Conservation (phyloP, 768 basidiomycete genomes). For the Tulasnella sp. region DNA sequence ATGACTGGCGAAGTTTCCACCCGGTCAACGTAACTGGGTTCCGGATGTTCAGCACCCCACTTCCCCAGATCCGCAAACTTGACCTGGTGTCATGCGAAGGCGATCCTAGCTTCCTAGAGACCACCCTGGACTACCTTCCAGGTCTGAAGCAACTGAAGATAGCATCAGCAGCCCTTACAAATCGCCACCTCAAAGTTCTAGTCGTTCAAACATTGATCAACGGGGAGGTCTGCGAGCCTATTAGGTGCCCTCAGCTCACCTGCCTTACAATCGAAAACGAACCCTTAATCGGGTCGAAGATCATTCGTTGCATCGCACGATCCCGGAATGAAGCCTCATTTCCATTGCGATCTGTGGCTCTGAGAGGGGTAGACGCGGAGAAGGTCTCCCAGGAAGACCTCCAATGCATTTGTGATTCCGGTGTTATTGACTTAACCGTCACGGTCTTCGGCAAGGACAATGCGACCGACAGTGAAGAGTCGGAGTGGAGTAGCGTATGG, state of each 20-base stretch:
- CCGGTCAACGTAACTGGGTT: not conserved
- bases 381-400: not conserved
- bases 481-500: not conserved
- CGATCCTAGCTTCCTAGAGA: not conserved
- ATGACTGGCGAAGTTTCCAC: not conserved
- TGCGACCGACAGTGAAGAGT: not conserved
- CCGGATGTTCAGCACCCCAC: not conserved
- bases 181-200: not conserved
- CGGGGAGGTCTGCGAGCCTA: no score
- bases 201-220: not conserved
- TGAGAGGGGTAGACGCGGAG: not conserved
- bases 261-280: not conserved
- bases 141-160: not conserved
- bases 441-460: not conserved
- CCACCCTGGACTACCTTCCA: not conserved
- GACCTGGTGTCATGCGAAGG: not conserved
- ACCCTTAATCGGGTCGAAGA: not conserved
- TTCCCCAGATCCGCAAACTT: not conserved
- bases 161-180: not conserved
- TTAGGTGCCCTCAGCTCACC: not conserved
- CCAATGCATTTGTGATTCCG: not conserved
- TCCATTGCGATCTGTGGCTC: not conserved
- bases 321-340: not conserved
- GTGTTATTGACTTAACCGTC: not conserved
- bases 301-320: not conserved